phyloP scores from a whole-genome alignment of 2,329 filamentous ascomycete species.

The Orbilia oligospora region DNA sequence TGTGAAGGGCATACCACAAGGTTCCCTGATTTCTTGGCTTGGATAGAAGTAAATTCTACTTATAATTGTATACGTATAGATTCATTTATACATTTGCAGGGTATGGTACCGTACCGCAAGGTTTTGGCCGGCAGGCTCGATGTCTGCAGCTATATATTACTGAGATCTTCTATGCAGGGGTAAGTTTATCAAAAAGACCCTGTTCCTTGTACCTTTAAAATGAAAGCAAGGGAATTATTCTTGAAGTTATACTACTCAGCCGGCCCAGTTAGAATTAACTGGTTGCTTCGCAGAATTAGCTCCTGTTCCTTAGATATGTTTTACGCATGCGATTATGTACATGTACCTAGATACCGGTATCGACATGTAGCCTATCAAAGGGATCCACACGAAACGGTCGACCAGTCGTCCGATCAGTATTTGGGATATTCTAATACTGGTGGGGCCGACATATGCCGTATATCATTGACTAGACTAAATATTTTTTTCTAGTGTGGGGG shows the following conservation, averaged over 20 bases:
- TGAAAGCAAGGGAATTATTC: background rate
- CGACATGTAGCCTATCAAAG: background rate
- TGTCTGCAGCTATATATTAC: background rate
- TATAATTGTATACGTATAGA: background rate
- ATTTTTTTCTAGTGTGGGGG: constrained; percentile 15
- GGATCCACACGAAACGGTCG: background rate
- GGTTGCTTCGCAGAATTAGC: too few relatives aligned
- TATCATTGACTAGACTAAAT: constrained; percentile 1
- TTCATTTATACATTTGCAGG: background rate
- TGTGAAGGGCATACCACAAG: background rate
- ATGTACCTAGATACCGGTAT: background rate
- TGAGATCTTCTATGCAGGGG: background rate
- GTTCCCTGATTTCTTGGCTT: background rate
- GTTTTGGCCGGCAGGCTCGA: background rate
- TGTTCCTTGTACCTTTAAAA: background rate
- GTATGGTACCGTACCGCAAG: background rate
- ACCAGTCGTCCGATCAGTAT: background rate
- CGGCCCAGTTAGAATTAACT: too few relatives aligned
- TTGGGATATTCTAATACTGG: background rate
- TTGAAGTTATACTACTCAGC: too few relatives aligned
- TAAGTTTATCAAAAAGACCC: background rate
- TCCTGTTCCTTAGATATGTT: background rate
- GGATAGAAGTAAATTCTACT: too few relatives aligned
- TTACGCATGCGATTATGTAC: constrained; percentile 4
- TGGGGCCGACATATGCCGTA: background rate